Base-by-base conservation (phyloP, 2,329 filamentous ascomycete genomes). In the Dothideomycetes sp. region DNA sequence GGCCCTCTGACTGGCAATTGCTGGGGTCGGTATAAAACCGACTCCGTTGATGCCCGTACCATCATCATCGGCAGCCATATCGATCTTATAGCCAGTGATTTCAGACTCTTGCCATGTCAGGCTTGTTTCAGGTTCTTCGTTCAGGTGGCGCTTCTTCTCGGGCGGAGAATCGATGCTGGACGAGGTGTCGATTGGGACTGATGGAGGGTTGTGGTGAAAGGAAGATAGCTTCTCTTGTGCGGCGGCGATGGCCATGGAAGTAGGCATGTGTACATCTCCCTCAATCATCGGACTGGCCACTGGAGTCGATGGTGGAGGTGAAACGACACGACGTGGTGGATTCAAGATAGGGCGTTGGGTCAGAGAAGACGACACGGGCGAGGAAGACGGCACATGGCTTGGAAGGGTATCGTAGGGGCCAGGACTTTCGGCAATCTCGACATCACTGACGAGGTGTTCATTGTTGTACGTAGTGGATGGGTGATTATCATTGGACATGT, bases 21-120 rank as follows among this genome's bases (percentile, higher is more conserved):
- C 71, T 12, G 75, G 67, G 2, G 75, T 79, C 3, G 76, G 76
- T 44, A 68, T 69, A 56, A 79, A 80, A 0, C 76, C 76, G 42
- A 80, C 68, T 2, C 76, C 76, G 50, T 80, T 79, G 47, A 80
- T 70, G 4, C 76, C 76, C 41, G 74, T 73, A 3, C 76, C 75
- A 53, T 80, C 76, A 51, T 79, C 76, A 27, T 69, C 70, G 5
- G 37, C 34, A 4, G 60, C 65, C 3, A 68, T 65, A 37, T 72
- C 65, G 15, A 61, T 62, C 22, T 67, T 54, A 50, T 78, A 72
- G 11, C 75, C 75, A 4, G 76, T 80, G 51, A 80, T 79, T 52
- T 80, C 76, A 25, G 65, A 65, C 47, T 76, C 71, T 51, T 71
- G 70, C 76, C 76, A 80, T 43, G 65, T 68, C 45, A 68, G 56